Conservation (phyloP, 2,329 filamentous ascomycete species). For the Rhytidhysteron rufulum region DNA sequence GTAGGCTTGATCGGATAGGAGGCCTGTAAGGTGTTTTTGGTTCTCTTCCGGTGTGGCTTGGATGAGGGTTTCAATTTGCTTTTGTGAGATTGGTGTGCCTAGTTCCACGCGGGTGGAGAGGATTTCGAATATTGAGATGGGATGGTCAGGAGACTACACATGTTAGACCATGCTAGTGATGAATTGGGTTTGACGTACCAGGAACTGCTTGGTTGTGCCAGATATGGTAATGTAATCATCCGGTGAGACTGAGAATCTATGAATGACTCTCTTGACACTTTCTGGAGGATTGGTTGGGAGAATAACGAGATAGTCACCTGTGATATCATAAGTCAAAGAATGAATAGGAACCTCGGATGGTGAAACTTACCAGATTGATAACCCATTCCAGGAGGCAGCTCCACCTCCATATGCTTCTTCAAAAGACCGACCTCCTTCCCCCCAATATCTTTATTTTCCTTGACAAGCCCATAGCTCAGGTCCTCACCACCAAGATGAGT, state of each 20-base stretch:
- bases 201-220: too few species aligned
- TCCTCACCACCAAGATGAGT: too few species aligned
- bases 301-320: conserved; percentile 70
- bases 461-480: too few species aligned
- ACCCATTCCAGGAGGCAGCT: conserved; percentile 39
- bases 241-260: conserved; percentile 13
- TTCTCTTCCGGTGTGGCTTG: conserved; percentile 6
- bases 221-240: conserved; percentile 13
- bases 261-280: conserved; percentile 12
- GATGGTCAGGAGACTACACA: conserved; percentile 4
- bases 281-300: conserved; percentile 57
- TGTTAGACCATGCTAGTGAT: too few species aligned
- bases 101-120: conserved; percentile 12
- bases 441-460: too few species aligned
- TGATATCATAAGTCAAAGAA: too few species aligned
- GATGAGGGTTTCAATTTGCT: conserved; percentile 11
- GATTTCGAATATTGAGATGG: conserved; percentile 11
- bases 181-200: too few species aligned
- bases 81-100: conserved; percentile 11
- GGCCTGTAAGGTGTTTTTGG: too few species aligned
- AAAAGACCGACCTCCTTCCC: too few species aligned
- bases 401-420: conserved; percentile 22
- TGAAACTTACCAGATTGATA: conserved; percentile 70
- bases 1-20: conserved; percentile 21
- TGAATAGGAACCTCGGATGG: too few species aligned